Evolutionary conservation across 208 protist genomes (phyloP).

Genomic region (Acanthamoeba rhysodes): DNA sequence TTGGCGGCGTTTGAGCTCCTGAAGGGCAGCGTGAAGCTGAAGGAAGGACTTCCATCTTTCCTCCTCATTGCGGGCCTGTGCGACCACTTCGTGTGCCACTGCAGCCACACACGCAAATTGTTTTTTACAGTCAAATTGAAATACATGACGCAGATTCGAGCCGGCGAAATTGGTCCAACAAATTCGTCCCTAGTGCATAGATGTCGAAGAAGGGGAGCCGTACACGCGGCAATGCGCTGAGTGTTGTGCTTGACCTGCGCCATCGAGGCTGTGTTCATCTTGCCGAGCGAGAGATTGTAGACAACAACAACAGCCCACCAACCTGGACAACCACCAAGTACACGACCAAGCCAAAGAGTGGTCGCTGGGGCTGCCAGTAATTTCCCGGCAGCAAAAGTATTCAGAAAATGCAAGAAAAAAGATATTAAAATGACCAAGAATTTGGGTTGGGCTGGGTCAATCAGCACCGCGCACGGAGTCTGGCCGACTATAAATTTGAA

Average conservation of each 20-base stretch:
- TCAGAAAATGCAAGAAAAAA: too few species aligned
- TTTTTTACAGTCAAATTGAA: neutral
- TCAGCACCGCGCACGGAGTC: too few species aligned
- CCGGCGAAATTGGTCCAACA: neutral
- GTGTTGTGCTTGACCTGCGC: slow-evolving; percentile 64
- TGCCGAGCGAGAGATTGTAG: neutral
- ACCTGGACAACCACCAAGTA: neutral
- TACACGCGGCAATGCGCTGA: neutral
- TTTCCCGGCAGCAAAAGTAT: neutral
- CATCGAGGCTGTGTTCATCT: slow-evolving; percentile 9
- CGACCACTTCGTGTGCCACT: slow-evolving; percentile 65
- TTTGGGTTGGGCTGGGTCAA: too few species aligned
- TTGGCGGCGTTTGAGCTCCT: slow-evolving; percentile 62
- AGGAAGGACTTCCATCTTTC: slow-evolving; percentile 63
- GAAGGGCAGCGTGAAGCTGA: slow-evolving; percentile 27
- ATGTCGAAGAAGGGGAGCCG: neutral
- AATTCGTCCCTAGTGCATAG: neutral
- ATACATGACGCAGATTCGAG: too few species aligned
- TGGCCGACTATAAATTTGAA: too few species aligned
- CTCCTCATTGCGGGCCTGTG: slow-evolving; percentile 7
- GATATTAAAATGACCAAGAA: too few species aligned
- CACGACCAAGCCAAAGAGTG: neutral
- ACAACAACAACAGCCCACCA: neutral
- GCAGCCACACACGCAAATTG: neutral
- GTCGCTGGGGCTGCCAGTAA: neutral